Evolutionary conservation across 1,284 basidiomycete genomes (phyloP).

Genomic region (Mycena sp.): DNA sequence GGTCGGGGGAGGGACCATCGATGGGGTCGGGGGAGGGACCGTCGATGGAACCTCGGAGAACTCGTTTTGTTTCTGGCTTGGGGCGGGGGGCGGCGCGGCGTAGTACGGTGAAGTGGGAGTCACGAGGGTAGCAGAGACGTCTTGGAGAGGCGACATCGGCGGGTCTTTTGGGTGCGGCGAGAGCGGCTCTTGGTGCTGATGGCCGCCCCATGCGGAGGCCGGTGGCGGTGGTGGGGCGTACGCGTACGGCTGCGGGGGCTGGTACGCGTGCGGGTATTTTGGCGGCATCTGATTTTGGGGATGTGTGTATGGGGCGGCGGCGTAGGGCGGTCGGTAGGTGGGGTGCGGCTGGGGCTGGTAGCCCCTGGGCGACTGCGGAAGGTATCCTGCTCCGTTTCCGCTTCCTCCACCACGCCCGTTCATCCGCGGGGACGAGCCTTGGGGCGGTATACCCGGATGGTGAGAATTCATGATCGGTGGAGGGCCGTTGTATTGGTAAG

Average conservation of each 20-base stretch:
- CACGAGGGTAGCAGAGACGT: slow-evolving; percentile 22
- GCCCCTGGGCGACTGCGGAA: slow-evolving; percentile 4
- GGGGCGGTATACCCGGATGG: slow-evolving; percentile 5
- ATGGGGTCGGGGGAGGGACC: not conserved
- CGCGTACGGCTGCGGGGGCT: not conserved
- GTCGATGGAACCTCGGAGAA: not conserved
- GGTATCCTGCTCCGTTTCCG: not conserved
- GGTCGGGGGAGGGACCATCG: not conserved
- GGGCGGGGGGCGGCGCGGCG: not conserved
- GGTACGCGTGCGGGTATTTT: not conserved
- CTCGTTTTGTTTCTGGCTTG: not conserved
- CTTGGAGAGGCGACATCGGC: slow-evolving; percentile 43
- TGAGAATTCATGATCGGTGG: not conserved
- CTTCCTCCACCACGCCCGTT: not conserved
- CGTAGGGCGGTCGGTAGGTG: slow-evolving; percentile 13
- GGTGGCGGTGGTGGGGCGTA: slow-evolving; percentile 39
- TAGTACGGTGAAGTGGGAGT: slow-evolving; percentile 8
- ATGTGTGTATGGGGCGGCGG: not conserved
- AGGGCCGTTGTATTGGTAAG: slow-evolving; percentile 2
- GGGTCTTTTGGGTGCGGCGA: slow-evolving; percentile 52
- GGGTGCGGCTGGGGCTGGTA: slow-evolving; percentile 3
- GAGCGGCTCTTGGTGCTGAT: slow-evolving; percentile 34
- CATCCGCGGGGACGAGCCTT: not conserved
- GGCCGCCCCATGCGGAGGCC: slow-evolving; percentile 41
- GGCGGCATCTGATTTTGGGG: slow-evolving; percentile 4